Conservation (phyloP, 306 rosid species). For the Erythrophleum fordii region DNA sequence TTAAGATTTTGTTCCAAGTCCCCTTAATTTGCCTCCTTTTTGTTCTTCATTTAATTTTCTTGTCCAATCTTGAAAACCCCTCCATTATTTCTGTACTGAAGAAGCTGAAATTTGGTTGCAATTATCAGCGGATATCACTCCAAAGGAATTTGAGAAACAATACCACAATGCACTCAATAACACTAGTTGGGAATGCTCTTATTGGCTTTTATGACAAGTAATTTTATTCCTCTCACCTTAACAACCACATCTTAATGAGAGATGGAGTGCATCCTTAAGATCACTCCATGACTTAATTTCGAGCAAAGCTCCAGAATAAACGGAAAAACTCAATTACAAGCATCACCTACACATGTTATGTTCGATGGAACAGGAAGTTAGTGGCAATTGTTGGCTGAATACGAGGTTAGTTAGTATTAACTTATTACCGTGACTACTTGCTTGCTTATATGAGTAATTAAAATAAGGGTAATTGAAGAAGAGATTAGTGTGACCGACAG, state of each 20-base stretch:
- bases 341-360: too few relatives aligned
- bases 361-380: neutral
- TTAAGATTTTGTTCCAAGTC: too few relatives aligned
- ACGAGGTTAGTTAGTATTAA: neutral
- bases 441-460: neutral
- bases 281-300: too few relatives aligned
- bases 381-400: neutral
- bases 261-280: too few relatives aligned
- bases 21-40: too few relatives aligned
- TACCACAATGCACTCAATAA: slow-evolving; percentile 45
- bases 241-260: too few relatives aligned
- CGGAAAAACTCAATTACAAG: too few relatives aligned
- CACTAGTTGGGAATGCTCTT: slow-evolving; percentile 50
- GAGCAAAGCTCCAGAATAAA: too few relatives aligned
- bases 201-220: slow-evolving; percentile 43
- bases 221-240: slow-evolving; percentile 6
- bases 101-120: neutral
- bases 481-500: neutral
- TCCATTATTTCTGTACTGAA: neutral
- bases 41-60: neutral
- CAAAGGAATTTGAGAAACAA: slow-evolving; percentile 52
- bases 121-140: slow-evolving; percentile 44
- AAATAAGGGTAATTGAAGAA: neutral
- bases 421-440: too few relatives aligned
- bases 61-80: neutral